Conservation (phyloP, 805 yeast genomes). For the Diddensiella santjacobensis region DNA sequence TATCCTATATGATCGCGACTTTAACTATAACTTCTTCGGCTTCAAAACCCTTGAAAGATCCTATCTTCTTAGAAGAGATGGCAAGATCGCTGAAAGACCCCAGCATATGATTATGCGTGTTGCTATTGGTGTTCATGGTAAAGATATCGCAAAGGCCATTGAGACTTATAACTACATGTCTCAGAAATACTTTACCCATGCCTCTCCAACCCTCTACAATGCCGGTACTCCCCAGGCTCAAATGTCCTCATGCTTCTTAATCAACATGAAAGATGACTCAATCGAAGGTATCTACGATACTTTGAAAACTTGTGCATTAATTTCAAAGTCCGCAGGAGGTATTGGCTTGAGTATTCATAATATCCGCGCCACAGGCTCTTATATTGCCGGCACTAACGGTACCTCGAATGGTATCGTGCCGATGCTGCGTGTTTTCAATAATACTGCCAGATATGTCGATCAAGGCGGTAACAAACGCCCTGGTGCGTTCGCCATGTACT, state of each 20-base stretch:
- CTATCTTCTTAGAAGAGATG: slow-evolving; percentile 59
- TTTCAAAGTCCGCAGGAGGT: slow-evolving; percentile 92
- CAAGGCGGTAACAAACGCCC: slow-evolving; percentile 98
- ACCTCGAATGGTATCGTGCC: slow-evolving; percentile 87
- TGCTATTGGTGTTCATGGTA: slow-evolving; percentile 79
- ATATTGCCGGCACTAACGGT: slow-evolving; percentile 83
- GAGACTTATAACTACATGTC: slow-evolving; percentile 88
- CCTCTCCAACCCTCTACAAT: slow-evolving; percentile 89
- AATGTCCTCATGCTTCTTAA: slow-evolving; percentile 83
- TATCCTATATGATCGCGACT: slow-evolving; percentile 67
- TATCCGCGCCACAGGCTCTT: slow-evolving; percentile 76
- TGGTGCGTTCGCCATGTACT: slow-evolving; percentile 87
- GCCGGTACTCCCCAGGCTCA: slow-evolving; percentile 80
- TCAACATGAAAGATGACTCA: slow-evolving; percentile 88
- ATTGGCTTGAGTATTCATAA: slow-evolving; percentile 86
- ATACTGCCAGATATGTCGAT: slow-evolving; percentile 91
- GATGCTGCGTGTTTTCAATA: slow-evolving; percentile 87
- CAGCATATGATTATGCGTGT: slow-evolving; percentile 86
- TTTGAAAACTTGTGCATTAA: slow-evolving; percentile 76
- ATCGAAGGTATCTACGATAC: slow-evolving; percentile 91
- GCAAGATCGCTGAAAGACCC: slow-evolving; percentile 72
- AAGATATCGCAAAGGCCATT: slow-evolving; percentile 52
- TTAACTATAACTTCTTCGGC: slow-evolving; percentile 75
- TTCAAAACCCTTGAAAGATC: slow-evolving; percentile 79
- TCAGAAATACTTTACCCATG: slow-evolving; percentile 76